Conservation (phyloP, 768 basidiomycete genomes). For the Coprinopsis strossmayeri region DNA sequence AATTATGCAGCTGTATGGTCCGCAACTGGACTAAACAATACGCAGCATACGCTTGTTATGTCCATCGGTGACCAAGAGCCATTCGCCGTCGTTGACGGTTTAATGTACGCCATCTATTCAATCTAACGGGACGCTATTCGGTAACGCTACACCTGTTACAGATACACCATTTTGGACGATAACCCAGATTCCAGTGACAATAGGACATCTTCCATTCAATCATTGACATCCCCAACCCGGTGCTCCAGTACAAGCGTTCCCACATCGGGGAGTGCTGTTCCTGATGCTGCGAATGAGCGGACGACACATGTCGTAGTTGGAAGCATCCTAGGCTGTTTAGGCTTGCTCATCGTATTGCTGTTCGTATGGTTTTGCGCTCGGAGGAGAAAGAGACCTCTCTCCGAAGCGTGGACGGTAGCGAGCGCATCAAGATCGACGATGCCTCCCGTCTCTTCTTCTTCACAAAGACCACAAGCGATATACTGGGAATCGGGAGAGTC, state of each 20-base stretch:
- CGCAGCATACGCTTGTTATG: slow-evolving; percentile 28
- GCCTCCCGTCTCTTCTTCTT: neutral
- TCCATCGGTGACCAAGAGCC: slow-evolving; percentile 30
- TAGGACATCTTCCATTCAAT: neutral
- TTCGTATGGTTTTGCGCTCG: slow-evolving; percentile 24
- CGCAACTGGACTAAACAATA: slow-evolving; percentile 24
- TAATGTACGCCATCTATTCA: slow-evolving; percentile 25
- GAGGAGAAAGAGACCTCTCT: slow-evolving; percentile 20
- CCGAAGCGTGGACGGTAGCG: slow-evolving; percentile 29
- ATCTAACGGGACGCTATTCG: neutral
- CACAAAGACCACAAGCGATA: slow-evolving; percentile 5
- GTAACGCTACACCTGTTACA: neutral
- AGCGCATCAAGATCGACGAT: neutral
- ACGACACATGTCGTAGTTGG: slow-evolving; percentile 24
- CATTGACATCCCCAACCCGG: neutral
- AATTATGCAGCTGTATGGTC: slow-evolving; percentile 32
- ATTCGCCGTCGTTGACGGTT: slow-evolving; percentile 31
- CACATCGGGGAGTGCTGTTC: neutral
- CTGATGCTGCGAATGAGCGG: neutral
- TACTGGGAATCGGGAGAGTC: neutral
- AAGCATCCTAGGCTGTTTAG: slow-evolving; percentile 25
- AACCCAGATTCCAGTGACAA: neutral
- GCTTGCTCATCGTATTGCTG: slow-evolving; percentile 20
- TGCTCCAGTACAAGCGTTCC: neutral
- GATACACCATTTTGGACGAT: slow-evolving; percentile 3